These are phyloP conservation scores for Hemileccinum impolitum DNA, from an alignment of 768 basidiomycete species.

Conservation along the genomic window DNA sequence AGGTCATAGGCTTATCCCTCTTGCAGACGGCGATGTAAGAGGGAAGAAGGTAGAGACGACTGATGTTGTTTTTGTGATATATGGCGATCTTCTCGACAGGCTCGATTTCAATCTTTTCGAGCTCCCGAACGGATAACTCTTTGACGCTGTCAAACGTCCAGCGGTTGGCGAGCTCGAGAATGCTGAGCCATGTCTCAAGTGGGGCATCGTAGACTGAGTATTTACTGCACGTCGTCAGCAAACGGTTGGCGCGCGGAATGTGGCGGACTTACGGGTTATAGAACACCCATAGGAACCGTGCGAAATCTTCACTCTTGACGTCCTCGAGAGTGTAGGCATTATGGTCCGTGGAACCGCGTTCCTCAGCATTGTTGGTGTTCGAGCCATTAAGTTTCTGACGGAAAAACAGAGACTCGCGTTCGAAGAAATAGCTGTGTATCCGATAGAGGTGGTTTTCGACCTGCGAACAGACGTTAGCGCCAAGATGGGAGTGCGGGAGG, in stretches of 20 bases:
- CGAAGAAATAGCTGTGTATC: conserved; percentile 61
- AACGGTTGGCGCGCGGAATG: not conserved
- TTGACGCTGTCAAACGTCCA: conserved; percentile 43
- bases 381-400: conserved; percentile 32
- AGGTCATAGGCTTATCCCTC: conserved; percentile 33
- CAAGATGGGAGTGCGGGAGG: not conserved
- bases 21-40: conserved; percentile 36
- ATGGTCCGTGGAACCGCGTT: conserved; percentile 36
- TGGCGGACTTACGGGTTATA: conserved; percentile 52
- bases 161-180: conserved; percentile 36
- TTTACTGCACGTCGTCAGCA: conserved; percentile 22
- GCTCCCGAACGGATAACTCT: conserved; percentile 35
- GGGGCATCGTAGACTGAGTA: conserved; percentile 40
- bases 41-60: conserved; percentile 32
- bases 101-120: conserved; percentile 36
- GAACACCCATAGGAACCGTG: conserved; percentile 57
- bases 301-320: conserved; percentile 46
- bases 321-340: conserved; percentile 45
- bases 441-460: conserved; percentile 54
- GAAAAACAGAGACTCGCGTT: conserved; percentile 56
- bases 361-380: conserved; percentile 27
- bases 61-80: conserved; percentile 36
- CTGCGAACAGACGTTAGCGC: conserved; percentile 34
- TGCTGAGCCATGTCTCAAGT: conserved; percentile 39
- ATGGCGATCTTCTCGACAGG: conserved; percentile 37